These are phyloP conservation scores for Grigorovia yakushimaensis DNA, from an alignment of 805 yeast species.

Conservation along the genomic window DNA sequence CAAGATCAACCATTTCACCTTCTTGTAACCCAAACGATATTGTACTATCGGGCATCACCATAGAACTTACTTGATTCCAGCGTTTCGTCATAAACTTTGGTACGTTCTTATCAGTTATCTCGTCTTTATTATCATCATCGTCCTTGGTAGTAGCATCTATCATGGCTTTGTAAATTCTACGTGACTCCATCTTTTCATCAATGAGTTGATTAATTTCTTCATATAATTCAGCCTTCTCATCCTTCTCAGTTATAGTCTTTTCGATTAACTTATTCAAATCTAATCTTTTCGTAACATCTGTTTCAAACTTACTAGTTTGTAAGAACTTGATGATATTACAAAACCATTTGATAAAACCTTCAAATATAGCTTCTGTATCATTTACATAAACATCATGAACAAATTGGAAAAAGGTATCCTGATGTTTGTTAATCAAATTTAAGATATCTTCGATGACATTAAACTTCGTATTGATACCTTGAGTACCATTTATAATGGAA, in stretches of 20 bases:
- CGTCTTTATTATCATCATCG: constrained; percentile 5
- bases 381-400: constrained; percentile 73
- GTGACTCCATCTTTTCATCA: constrained; percentile 28
- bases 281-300: constrained; percentile 31
- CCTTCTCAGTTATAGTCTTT: constrained; percentile 17
- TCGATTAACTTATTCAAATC: constrained; percentile 35
- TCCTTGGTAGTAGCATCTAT: constrained; percentile 15
- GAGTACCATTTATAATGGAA: constrained; percentile 35
- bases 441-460: constrained; percentile 46
- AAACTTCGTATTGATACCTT: constrained; percentile 49
- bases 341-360: constrained; percentile 65
- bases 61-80: constrained; percentile 36
- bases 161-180: constrained; percentile 24
- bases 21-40: constrained; percentile 42
- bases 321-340: constrained; percentile 54
- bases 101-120: constrained; percentile 3
- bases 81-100: constrained; percentile 28
- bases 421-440: constrained; percentile 59
- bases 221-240: constrained; percentile 17
- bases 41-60: constrained; percentile 33
- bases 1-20: constrained; percentile 38
- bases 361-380: constrained; percentile 64
- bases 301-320: constrained; percentile 44
- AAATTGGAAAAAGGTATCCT: constrained; percentile 61
- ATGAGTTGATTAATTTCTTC: constrained; percentile 34